phyloP scores from a whole-genome alignment of 768 basidiomycete species.

The Mycena alexandri region DNA sequence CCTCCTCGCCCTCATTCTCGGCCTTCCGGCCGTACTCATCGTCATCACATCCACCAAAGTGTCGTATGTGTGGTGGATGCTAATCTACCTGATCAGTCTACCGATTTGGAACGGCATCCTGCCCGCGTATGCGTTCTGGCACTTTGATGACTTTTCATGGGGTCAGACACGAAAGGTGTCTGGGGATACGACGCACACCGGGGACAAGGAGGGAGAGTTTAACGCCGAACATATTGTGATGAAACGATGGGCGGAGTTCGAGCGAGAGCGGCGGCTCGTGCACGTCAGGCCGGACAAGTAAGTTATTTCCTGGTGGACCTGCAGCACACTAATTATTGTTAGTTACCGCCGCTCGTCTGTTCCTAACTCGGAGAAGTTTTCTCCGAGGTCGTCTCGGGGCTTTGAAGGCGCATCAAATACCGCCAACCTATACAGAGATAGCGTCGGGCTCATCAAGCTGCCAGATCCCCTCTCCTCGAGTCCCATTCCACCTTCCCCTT shows the following conservation, averaged over 20 bases:
- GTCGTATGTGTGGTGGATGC: constrained; percentile 97
- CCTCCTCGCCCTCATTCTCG: constrained; percentile 93
- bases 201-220: constrained; percentile 85
- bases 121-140: constrained; percentile 96
- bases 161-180: constrained; percentile 76
- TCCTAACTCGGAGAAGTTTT: constrained; percentile 61
- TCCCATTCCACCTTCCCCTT: background rate
- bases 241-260: constrained; percentile 90
- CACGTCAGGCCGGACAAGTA: background rate
- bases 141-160: constrained; percentile 98
- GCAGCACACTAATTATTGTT: background rate
- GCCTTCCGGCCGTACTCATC: constrained; percentile 96
- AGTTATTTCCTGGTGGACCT: background rate
- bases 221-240: constrained; percentile 84
- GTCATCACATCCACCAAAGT: constrained; percentile 96
- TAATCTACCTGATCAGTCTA: constrained; percentile 90
- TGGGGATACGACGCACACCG: constrained; percentile 61
- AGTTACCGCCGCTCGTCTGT: constrained; percentile 64
- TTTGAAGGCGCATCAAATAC: constrained; percentile 18
- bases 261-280: constrained; percentile 65
- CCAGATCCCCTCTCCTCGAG: constrained; percentile 16
- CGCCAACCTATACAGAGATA: background rate
- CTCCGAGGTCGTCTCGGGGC: constrained; percentile 13
- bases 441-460: background rate
- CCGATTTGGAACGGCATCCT: constrained; percentile 98